Base-by-base conservation (phyloP, 352 stramenopile genomes). In the Pythium biforme region DNA sequence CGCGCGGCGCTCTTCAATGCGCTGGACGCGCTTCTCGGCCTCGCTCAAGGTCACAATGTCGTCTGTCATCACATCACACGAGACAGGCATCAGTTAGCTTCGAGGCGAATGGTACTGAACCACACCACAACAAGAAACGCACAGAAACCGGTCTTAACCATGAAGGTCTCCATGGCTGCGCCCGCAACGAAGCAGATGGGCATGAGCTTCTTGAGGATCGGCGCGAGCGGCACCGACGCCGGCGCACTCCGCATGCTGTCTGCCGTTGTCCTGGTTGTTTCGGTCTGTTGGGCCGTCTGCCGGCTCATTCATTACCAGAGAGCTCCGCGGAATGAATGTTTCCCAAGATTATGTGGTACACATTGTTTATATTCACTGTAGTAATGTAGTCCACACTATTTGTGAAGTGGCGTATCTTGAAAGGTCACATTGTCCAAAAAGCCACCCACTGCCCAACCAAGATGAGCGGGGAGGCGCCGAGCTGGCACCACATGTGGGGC, bases 121-220 rank as follows among this genome's bases (percentile, higher is more conserved):
- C 29, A 12, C 31, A 37, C 2, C 19, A 26, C 14, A 27, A 37
- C 20, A 17, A 2, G 31, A 6, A 14, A 73, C 86, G 66, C 70
- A 95, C 86, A 95, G 66, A 95, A 95, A 31, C 83, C 86, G 0
- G 86, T 93, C 60, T 95, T 93, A 70, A 96, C 86, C 88, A 96
- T 96, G 62, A 96, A 94, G 14, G 82, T 41, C 72, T 96, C 88
- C 75, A 96, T 94, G 29, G 68, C 79, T 17, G 86, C 86, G 49
- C 88, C 88, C 33, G 81, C 86, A 34, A 91, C 64, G 67, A 96
- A 96, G 72, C 87, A 95, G 17, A 94, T 51, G 33, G 88, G 88
- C 63, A 96, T 69, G 39, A 94, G 73, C 67, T 95, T 95, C 68
- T 81, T 80, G 29, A 95, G 72, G 57, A 95, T 89, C 64, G 83